Evolutionary conservation across 345 rosid species (phyloP).

Genomic region (Salix udensis): DNA sequence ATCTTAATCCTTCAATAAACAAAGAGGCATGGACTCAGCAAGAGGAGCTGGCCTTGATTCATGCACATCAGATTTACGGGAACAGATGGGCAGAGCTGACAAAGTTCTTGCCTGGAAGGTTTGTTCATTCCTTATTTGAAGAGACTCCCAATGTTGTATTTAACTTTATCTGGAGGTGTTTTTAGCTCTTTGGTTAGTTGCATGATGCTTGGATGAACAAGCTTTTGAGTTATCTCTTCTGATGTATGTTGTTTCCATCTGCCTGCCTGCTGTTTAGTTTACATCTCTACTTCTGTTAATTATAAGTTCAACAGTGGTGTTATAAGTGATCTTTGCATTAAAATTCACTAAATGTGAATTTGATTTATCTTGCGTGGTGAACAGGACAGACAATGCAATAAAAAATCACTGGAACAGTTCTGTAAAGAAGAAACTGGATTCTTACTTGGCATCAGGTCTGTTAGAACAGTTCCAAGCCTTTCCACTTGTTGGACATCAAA

Average conservation of each 20-base stretch:
- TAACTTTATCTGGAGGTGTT: not conserved
- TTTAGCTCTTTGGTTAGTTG: not conserved
- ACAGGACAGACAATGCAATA: constrained; percentile 98
- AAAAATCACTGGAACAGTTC: constrained; percentile 99
- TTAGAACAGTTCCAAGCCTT: constrained; percentile 69
- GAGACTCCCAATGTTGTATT: not conserved
- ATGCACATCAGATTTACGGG: constrained; percentile 94
- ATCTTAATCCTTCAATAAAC: constrained; percentile 91
- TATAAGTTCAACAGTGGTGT: not conserved
- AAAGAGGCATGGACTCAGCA: constrained; percentile 99
- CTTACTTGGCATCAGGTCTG: constrained; percentile 84
- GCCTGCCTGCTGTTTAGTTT: not conserved
- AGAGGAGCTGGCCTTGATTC: constrained; percentile 91
- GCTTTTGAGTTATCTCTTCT: not conserved
- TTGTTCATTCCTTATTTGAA: constrained; percentile 19
- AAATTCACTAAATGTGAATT: not conserved
- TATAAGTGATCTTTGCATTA: not conserved
- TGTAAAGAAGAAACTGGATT: constrained; percentile 93
- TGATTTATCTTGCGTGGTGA: constrained; percentile 26
- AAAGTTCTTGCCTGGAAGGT: constrained; percentile 99
- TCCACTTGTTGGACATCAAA: constrained; percentile 55
- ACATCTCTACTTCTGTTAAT: not conserved
- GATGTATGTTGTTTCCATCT: not conserved
- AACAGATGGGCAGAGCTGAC: constrained; percentile 99
- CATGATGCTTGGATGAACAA: not conserved